Evolutionary conservation across 2,329 filamentous ascomycete genomes (phyloP), one percentile per base, ranked within the genome.

Genomic region (Sarocladium kiliense): DNA sequence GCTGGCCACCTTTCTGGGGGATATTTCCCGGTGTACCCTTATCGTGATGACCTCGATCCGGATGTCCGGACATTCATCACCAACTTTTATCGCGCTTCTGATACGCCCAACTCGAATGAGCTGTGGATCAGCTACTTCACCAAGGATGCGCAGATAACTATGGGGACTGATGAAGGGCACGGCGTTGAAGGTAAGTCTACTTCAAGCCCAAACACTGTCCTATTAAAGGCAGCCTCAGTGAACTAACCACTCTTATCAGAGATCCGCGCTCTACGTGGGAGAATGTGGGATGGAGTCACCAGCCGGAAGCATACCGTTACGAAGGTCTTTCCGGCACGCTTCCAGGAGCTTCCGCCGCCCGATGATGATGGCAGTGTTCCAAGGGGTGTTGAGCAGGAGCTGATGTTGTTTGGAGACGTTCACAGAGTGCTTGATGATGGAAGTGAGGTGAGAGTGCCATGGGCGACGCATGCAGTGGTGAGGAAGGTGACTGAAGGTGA

Each of bases 51-150:
- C 16, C 63, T 67, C 2, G 68, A 71, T 19, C 62, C 64, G 26
- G 64, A 64, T 56, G 62, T 71, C 42, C 66, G 64, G 44, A 62
- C 63, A 26, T 77, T 78, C 51, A 68, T 78, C 57, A 67, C 68
- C 55, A 64, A 65, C 30, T 79, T 79, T 61, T 79, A 74, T 63
- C 66, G 62, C 3, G 61, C 68, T 12, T 78, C 76, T 23, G 77
- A 79, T 59, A 69, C 68, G 23, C 62, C 64, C 3, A 67, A 68
- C n/a, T 62, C 64, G 57, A 71, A 75, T 49, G 70, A 74, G 55
- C 66, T 71, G 41, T 79, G 77, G 77, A 62, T 74, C 16, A 63
- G 64, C 30, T 71, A 64, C 37, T 79, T 78, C 61, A 62, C 62
- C 2, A 61, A 72, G 3, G 72, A 74, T 49, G 76, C 75, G n/a